phyloP scores from a whole-genome alignment of 768 basidiomycete genomes.

The Phanerochaete carnosa region DNA sequence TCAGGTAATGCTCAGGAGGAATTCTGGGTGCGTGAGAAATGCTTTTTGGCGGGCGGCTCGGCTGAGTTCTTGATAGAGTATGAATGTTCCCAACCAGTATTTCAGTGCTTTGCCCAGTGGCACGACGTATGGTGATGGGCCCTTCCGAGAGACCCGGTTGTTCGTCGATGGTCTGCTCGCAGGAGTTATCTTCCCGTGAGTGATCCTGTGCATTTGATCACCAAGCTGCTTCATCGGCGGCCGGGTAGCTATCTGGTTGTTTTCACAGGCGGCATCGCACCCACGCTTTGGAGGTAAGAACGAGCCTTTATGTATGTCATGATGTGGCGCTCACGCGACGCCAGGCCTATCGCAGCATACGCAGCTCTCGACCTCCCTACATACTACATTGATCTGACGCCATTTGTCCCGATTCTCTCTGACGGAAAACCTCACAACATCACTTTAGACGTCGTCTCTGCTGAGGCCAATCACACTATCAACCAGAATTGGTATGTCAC shows the following conservation, averaged over 20 bases:
- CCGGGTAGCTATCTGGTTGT: conserved; percentile 28
- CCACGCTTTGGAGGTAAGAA: conserved; percentile 49
- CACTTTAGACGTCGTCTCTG: conserved; percentile 66
- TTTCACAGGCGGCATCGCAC: conserved; percentile 72
- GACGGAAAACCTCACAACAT: conserved; percentile 64
- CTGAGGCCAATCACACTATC: conserved; percentile 55
- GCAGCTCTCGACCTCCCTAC: conserved; percentile 66
- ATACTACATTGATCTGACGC: conserved; percentile 71
- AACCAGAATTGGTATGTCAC: conserved; percentile 76
- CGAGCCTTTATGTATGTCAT: background rate
- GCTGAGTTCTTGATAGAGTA: conserved; percentile 49
- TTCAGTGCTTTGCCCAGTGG: conserved; percentile 47
- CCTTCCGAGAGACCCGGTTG: conserved; percentile 56
- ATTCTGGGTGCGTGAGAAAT: conserved; percentile 57
- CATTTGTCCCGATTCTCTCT: conserved; percentile 63
- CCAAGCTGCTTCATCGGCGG: background rate
- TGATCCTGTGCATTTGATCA: background rate
- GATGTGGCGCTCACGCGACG: background rate
- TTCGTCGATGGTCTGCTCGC: conserved; percentile 51
- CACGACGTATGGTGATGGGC: conserved; percentile 46
- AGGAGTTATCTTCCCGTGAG: conserved; percentile 54
- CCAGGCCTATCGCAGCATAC: conserved; percentile 35
- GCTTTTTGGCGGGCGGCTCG: background rate
- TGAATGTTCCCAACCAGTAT: conserved; percentile 58
- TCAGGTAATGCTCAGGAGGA: conserved; percentile 65